Conservation (phyloP, 1,284 basidiomycete species). For the Rhodofomes roseus region DNA sequence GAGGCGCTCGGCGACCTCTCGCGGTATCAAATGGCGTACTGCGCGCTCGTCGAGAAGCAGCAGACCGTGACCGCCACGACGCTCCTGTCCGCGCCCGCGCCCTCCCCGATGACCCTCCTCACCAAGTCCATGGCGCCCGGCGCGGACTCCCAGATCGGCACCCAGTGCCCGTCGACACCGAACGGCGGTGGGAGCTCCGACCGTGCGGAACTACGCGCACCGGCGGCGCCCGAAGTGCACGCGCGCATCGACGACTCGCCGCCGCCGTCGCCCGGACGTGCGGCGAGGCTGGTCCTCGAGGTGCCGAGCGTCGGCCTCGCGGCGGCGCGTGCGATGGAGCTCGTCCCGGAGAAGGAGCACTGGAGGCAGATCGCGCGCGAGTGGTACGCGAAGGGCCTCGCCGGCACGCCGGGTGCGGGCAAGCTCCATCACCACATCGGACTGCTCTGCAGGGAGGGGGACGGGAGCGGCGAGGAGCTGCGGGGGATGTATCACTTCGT, state of each 20-base stretch:
- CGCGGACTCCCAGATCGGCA: constrained; percentile 21
- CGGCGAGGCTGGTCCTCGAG: constrained; percentile 9
- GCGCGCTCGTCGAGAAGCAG: constrained; percentile 53
- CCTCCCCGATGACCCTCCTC: constrained; percentile 10
- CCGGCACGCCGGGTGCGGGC: constrained; percentile 87
- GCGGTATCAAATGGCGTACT: constrained; percentile 93
- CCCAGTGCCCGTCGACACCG: constrained; percentile 17
- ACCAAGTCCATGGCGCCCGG: not conserved
- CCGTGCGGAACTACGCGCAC: constrained; percentile 21
- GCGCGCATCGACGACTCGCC: constrained; percentile 64
- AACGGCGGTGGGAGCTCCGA: constrained; percentile 39
- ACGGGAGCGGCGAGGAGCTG: too few species aligned
- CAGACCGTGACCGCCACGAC: constrained; percentile 30
- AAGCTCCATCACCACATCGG: constrained; percentile 91
- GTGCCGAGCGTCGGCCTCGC: constrained; percentile 81
- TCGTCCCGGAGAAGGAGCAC: constrained; percentile 37
- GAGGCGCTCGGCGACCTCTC: constrained; percentile 96
- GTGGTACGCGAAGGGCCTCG: constrained; percentile 48
- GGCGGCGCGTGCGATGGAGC: constrained; percentile 50
- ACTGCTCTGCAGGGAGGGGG: too few species aligned
- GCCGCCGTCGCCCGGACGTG: constrained; percentile 18
- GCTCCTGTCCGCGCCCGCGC: constrained; percentile 39
- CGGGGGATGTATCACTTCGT: too few species aligned
- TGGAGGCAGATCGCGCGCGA: constrained; percentile 48
- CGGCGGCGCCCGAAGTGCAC: constrained; percentile 37